Conservation (phyloP, 1,284 basidiomycete genomes). For the Papiliotrema flavescens region DNA sequence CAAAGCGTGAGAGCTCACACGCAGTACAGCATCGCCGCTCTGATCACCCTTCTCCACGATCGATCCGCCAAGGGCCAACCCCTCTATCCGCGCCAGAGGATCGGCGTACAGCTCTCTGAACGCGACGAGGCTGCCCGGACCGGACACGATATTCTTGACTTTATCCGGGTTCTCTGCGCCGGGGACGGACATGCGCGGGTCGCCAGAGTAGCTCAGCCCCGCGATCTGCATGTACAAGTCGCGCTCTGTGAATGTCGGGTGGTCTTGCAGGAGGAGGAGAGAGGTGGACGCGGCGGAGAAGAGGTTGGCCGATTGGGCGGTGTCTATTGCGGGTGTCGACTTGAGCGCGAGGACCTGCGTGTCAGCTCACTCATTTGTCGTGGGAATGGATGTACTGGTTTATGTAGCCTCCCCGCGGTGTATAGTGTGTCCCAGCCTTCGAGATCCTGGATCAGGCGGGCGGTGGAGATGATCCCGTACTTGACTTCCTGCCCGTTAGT, state of each 20-base stretch:
- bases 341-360: conserved; percentile 71
- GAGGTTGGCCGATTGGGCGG: conserved; percentile 90
- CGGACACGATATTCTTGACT: conserved; percentile 85
- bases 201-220: conserved; percentile 75
- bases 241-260: conserved; percentile 61
- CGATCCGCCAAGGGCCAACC: not conserved
- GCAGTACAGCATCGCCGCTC: too few species aligned
- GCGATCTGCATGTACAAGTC: conserved; percentile 84
- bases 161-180: conserved; percentile 94
- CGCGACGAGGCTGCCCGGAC: conserved; percentile 63
- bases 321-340: conserved; percentile 79
- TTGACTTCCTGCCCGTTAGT: conserved; percentile 69
- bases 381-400: conserved; percentile 56
- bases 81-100: conserved; percentile 63
- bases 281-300: conserved; percentile 76
- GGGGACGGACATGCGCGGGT: conserved; percentile 84
- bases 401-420: conserved; percentile 93
- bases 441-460: conserved; percentile 82
- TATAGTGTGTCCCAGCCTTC: conserved; percentile 92
- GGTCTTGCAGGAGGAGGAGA: conserved; percentile 52
- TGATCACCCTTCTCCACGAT: not conserved
- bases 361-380: not conserved
- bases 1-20: too few species aligned
- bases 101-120: conserved; percentile 85
- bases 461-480: conserved; percentile 93